Base-by-base conservation (phyloP, 2,329 filamentous ascomycete genomes). In the Aspergillus aculeatinus region DNA sequence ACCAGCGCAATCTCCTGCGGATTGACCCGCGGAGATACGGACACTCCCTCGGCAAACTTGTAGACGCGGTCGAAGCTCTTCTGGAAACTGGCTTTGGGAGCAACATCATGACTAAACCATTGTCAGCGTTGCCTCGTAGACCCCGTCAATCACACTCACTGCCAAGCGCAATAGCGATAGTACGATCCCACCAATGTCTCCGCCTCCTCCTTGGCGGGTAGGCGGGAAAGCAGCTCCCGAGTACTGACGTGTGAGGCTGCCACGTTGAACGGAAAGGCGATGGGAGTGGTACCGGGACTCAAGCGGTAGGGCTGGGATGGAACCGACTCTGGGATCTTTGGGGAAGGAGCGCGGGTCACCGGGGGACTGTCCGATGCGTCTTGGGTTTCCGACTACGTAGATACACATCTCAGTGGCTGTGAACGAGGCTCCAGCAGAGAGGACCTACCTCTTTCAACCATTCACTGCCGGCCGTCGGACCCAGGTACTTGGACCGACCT, bases 81-180 rank as follows among this genome's bases (percentile, higher is more conserved):
- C 9, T 54, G 29, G 21, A 54, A 54, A 33, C 19, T 21, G 35
- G 51, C n/a, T 9, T 42, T 54, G 51, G 51, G 51, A 25, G 29
- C 29, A n/a, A 54, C 33, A 25, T 54, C 35, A 44, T 54, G 51
- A 29, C 35, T 54, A 11, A 23, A 54, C 16, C 51, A 6, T n/a
- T 5, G 51, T 54, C 51, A 54, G 33, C 3, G 23, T 19, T 12
- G 11, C 21, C 16, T 16, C 16, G 23, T 5, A 42, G 9, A 27
- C 10, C 14, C 3, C 6, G n/a, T 25, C 21, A 14, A 21, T 35
- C 21, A 54, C 12, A 54, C 51, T 54, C 33, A 54, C 51, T 54
- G 51, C 51, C 51, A 54, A 44, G 51, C 51, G 27, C 51, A 54
- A 16, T 54, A 54, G 31, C 51, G 51, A 54, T 54, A 54, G 51